Evolutionary conservation across 2,329 filamentous ascomycete species (phyloP), one percentile per base, ranked within the genome.

Genomic region (Diaporthe destruens): DNA sequence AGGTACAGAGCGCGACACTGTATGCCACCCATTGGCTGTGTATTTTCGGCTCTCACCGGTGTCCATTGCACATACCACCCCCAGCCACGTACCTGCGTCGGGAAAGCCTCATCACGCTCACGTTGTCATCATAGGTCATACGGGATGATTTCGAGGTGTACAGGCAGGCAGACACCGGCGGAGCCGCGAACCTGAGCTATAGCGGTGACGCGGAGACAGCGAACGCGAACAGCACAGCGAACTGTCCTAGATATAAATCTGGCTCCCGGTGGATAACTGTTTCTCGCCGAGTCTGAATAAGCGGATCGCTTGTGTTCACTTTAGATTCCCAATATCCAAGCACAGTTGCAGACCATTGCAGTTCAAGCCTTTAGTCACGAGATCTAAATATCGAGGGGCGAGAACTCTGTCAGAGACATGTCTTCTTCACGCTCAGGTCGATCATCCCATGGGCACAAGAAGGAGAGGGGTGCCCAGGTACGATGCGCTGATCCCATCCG

Each of bases 381-480:
- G 18, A 32, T 1, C 25, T 39, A 23, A 3, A 53, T n/a, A 36
- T 23, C 12, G 32, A 20, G 20, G 59, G 18, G 11, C 7, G 18
- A 47, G 32, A 4, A 42, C 8, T 25, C n/a, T 36, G 12, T 25
- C n/a, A 47, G 7, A 20, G 67, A 18, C 11, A 72, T 74, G 72
- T 75, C 74, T 7, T 75, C 72, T 18, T 75, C 74, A 20, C 69
- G 56, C 6, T 72, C 74, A 4, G 42, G 53, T 36, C 74, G 65
- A 34, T 73, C 71, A 8, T 63, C 53, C 18, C 65, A 74, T 20
- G 67, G 74, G 8, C 14, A 70, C 29, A 69, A 71, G 51, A 73
- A 66, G 25, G 73, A 69, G 18, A 73, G 56, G n/a, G 73, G 51
- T 20, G 73, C 71, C 34, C 73, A 74, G 57, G 71, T 74, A 66